A percentile compares a stretch with the other conserved stretches of the same genome.
phyloP scores from a whole-genome alignment of 805 yeast genomes.

The Zygoascus biomembranicola region DNA sequence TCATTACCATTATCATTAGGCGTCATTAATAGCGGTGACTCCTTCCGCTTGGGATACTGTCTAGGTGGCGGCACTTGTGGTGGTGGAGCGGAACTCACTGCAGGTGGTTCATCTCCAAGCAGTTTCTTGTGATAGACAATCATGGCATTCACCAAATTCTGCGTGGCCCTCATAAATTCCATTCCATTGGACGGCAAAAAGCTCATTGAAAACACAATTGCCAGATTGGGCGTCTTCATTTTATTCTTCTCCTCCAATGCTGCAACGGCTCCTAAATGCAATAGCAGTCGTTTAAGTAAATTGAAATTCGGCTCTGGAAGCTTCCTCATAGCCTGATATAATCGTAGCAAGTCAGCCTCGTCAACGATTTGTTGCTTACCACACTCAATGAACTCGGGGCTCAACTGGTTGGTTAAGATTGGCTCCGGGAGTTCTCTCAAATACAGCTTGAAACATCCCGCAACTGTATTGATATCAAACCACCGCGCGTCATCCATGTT shows the following conservation, averaged over 20 bases:
- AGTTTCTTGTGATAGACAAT: slow-evolving; percentile 30
- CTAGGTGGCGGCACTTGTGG: background rate
- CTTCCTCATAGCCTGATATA: slow-evolving; percentile 29
- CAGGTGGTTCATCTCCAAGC: slow-evolving; percentile 16
- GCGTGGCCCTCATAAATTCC: slow-evolving; percentile 43
- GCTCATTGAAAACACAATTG: slow-evolving; percentile 77
- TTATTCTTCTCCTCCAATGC: slow-evolving; percentile 60
- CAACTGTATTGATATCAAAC: slow-evolving; percentile 78
- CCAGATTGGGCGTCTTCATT: slow-evolving; percentile 84
- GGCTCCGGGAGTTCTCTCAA: slow-evolving; percentile 85
- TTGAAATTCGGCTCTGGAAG: slow-evolving; percentile 63
- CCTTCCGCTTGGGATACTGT: background rate
- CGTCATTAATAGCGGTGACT: background rate
- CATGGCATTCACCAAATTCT: slow-evolving; percentile 41
- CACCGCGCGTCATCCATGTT: slow-evolving; percentile 47
- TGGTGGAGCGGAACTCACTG: background rate
- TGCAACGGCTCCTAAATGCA: slow-evolving; percentile 64
- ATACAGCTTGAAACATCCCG: slow-evolving; percentile 79
- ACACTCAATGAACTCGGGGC: slow-evolving; percentile 42
- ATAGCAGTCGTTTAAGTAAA: slow-evolving; percentile 55
- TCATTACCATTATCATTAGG: background rate
- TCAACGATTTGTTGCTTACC: slow-evolving; percentile 19
- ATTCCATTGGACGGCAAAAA: slow-evolving; percentile 31
- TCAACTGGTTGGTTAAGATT: slow-evolving; percentile 56
- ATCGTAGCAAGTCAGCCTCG: slow-evolving; percentile 16